Conservation (phyloP, 306 rosid genomes). For the Prosopis cineraria region DNA sequence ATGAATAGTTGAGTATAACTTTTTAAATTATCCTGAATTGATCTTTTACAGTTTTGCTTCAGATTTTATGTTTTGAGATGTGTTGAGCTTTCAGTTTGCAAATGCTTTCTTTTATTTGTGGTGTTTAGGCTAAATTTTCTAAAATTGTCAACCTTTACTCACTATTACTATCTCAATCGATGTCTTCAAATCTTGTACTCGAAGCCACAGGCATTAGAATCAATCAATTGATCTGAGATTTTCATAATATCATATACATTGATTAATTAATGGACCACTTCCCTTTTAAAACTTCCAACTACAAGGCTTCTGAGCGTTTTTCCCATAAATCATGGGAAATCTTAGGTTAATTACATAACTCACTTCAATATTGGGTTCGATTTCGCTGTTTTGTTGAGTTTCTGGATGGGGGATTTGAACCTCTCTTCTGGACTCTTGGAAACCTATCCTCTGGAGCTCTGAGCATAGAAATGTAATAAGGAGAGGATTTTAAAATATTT, state of each 20-base stretch:
- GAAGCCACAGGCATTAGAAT: not conserved
- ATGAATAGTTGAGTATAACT: not conserved
- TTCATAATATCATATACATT: not conserved
- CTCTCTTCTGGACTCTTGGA: constrained; percentile 23
- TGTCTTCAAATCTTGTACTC: not conserved
- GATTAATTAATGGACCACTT: not conserved
- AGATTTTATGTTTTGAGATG: not conserved
- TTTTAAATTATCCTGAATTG: not conserved
- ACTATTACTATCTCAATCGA: not conserved
- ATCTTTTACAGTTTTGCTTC: not conserved
- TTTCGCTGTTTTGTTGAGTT: constrained; percentile 11
- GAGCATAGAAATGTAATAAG: not conserved
- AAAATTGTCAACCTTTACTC: not conserved
- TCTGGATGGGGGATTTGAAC: not conserved
- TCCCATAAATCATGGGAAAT: not conserved
- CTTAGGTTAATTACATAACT: not conserved
- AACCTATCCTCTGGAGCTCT: not conserved
- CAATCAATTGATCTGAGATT: not conserved
- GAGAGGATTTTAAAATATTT: not conserved
- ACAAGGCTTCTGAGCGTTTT: not conserved
- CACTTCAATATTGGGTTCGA: constrained; percentile 24
- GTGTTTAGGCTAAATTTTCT: not conserved
- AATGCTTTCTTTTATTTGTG: not conserved
- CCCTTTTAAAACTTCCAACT: not conserved
- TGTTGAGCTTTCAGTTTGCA: not conserved